A percentile compares a stretch with the other conserved stretches of the same genome.
Conservation (phyloP, 306 rosid genomes). For the Abrus precatorius region DNA sequence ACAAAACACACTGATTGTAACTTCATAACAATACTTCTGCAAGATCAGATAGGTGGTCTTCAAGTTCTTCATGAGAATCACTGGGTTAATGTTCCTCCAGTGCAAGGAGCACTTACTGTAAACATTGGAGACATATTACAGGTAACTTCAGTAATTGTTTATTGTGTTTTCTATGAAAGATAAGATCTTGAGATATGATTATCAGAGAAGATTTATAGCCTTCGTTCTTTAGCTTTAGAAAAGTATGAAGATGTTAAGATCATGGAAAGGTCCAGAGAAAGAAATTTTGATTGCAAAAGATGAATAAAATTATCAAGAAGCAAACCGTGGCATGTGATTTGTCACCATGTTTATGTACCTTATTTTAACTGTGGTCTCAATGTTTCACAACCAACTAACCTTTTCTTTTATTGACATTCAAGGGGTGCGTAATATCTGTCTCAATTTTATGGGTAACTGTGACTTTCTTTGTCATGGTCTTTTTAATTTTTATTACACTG, state of each 20-base stretch:
- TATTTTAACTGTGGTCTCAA: no score
- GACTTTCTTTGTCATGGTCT: neutral
- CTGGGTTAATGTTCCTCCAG: slow-evolving; percentile 43
- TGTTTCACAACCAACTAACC: no score
- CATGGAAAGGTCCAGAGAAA: neutral
- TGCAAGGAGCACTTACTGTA: slow-evolving; percentile 46
- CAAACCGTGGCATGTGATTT: no score
- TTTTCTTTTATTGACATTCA: no score
- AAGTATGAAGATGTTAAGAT: no score
- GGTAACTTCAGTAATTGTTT: slow-evolving; percentile 1
- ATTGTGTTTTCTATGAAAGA: neutral
- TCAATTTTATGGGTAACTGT: no score
- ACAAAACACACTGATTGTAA: slow-evolving; percentile 46
- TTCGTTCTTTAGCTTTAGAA: no score
- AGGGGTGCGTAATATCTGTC: no score
- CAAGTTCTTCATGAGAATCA: slow-evolving; percentile 49
- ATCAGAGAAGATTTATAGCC: neutral
- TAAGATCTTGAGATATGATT: neutral
- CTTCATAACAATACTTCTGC: slow-evolving; percentile 58
- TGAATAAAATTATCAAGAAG: no score
- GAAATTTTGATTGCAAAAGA: no score
- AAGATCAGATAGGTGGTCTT: slow-evolving; percentile 64
- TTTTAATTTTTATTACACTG: neutral
- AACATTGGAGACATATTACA: slow-evolving; percentile 51
- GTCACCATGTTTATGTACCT: no score